Percentiles rank a stretch among this genome's conserved stretches.
Conservation (phyloP, 2,329 filamentous ascomycete species). For the Cladophialophora chaetospira region DNA sequence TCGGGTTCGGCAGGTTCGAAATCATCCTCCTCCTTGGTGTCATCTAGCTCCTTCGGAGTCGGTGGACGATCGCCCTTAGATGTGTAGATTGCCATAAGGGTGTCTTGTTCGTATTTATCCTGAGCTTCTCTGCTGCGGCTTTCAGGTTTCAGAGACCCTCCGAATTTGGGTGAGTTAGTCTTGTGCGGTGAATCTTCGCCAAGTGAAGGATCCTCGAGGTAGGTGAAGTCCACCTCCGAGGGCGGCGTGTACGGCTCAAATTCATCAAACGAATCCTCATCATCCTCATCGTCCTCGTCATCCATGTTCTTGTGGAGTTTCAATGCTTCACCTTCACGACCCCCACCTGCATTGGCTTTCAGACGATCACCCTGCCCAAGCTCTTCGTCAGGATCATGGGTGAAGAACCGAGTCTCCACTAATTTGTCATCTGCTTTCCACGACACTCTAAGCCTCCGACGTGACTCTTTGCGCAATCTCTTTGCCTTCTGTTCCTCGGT, state of each 20-base stretch:
- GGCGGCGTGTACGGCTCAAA: conserved; percentile 39
- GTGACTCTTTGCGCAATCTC: conserved; percentile 62
- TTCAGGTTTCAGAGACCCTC: conserved; percentile 42
- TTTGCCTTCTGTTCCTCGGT: conserved; percentile 62
- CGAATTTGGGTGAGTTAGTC: conserved; percentile 46
- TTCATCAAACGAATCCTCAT: conserved; percentile 48
- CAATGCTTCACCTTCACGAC: conserved; percentile 56
- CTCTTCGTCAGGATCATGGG: conserved; percentile 65
- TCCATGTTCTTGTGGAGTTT: conserved; percentile 54
- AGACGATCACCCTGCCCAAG: conserved; percentile 60
- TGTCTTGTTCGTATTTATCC: conserved; percentile 49
- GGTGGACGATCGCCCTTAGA: conserved; percentile 49
- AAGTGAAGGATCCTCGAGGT: conserved; percentile 39
- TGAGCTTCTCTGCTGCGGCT: conserved; percentile 49
- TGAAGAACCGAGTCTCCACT: conserved; percentile 60
- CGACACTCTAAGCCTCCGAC: conserved; percentile 61
- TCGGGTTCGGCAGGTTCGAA: conserved; percentile 39
- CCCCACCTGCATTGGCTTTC: conserved; percentile 60
- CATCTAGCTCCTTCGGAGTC: conserved; percentile 50
- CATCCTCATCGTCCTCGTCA: conserved; percentile 62
- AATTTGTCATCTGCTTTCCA: conserved; percentile 62
- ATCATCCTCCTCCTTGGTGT: conserved; percentile 39
- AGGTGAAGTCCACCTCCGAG: conserved; percentile 44
- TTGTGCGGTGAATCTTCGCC: conserved; percentile 17
- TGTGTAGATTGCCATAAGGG: conserved; percentile 52